Evolutionary conservation across 164 flowering plant genomes (phyloP).

Genomic region (Litsea cubeba): DNA sequence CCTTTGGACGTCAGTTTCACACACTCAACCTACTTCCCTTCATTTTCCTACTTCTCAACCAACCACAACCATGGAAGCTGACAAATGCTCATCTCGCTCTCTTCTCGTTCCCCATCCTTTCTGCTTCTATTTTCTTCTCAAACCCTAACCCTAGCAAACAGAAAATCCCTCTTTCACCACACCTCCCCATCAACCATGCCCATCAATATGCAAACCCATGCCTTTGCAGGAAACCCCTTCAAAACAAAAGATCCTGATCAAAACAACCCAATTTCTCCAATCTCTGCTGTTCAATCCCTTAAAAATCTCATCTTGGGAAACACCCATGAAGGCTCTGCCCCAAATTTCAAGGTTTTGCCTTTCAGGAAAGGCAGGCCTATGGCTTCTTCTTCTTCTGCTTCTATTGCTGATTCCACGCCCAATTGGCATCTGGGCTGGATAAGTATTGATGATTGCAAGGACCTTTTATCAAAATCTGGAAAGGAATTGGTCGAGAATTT

Average conservation of each 20-base stretch:
- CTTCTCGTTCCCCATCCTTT: slow-evolving; percentile 6
- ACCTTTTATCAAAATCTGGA: slow-evolving; percentile 34
- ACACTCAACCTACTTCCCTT: not conserved
- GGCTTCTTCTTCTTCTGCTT: slow-evolving; percentile 32
- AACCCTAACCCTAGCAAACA: slow-evolving; percentile 5
- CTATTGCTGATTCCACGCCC: slow-evolving; percentile 18
- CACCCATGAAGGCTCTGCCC: slow-evolving; percentile 15
- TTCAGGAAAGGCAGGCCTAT: slow-evolving; percentile 66
- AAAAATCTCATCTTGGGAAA: slow-evolving; percentile 33
- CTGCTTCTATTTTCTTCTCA: slow-evolving; percentile 11
- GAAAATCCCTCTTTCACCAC: not conserved
- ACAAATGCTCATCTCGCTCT: slow-evolving; percentile 22
- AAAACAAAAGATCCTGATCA: slow-evolving; percentile 48
- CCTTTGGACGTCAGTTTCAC: too few species aligned
- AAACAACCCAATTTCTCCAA: slow-evolving; percentile 38
- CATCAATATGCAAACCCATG: slow-evolving; percentile 42
- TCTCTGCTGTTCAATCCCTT: slow-evolving; percentile 53
- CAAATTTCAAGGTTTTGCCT: slow-evolving; percentile 41
- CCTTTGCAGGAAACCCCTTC: slow-evolving; percentile 78
- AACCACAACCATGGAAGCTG: slow-evolving; percentile 14
- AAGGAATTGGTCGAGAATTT: slow-evolving; percentile 38
- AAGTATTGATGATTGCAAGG: slow-evolving; percentile 46
- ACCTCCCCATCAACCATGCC: slow-evolving; percentile 38
- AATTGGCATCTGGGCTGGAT: slow-evolving; percentile 85
- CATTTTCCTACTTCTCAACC: not conserved